Evolutionary conservation across 176 grass and related monocot genomes (phyloP).

Genomic region (Carex myosuroides): DNA sequence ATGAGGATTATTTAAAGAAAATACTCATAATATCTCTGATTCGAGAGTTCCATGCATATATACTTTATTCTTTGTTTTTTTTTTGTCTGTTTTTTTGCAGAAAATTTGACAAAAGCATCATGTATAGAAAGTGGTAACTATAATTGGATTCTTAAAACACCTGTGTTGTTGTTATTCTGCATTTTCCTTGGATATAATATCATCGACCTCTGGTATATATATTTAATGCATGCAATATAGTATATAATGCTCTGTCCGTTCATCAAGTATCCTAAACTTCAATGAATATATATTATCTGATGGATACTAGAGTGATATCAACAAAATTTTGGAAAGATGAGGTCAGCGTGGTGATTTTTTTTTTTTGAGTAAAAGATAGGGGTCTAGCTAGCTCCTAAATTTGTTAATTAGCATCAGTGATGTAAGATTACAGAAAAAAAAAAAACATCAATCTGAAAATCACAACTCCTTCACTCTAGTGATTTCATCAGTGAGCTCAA

Average conservation of each 20-base stretch:
- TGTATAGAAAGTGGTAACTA: background rate
- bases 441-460: too few relatives aligned
- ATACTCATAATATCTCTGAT: too few relatives aligned
- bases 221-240: background rate
- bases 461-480: too few relatives aligned
- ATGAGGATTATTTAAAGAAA: background rate
- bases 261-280: background rate
- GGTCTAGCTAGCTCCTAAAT: too few relatives aligned
- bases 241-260: background rate
- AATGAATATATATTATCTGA: background rate
- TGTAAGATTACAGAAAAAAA: too few relatives aligned
- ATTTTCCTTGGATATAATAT: background rate
- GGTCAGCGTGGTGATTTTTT: too few relatives aligned
- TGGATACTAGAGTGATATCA: background rate
- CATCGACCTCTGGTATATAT: background rate
- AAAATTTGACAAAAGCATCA: background rate
- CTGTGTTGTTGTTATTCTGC: background rate
- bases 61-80: background rate
- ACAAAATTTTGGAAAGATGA: background rate
- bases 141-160: background rate
- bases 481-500: too few relatives aligned
- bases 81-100: background rate
- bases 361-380: too few relatives aligned
- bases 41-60: background rate
- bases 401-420: too few relatives aligned